Base-by-base conservation (phyloP, 441 rosid species). In the Sinapis alba region DNA sequence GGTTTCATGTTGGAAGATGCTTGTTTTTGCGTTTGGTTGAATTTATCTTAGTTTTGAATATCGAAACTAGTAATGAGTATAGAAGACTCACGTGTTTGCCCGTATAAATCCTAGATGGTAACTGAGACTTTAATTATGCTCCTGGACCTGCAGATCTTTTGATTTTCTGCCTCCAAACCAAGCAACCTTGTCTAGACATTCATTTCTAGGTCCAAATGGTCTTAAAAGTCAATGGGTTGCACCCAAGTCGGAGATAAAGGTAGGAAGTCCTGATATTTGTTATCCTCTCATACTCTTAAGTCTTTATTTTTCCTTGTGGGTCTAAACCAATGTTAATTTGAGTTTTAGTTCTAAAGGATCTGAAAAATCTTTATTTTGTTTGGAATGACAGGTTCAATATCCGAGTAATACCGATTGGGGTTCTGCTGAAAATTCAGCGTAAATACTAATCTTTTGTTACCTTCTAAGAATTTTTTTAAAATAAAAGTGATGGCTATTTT, bases 141-240 rank as follows among this genome's bases (percentile, higher is more conserved):
- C 66, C 12, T 28, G 69, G 71, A 67, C 76, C 30, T 83, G 84
- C 92, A 93, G 99, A 72, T 88, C 96, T 76, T 60, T 92, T 76
- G 84, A 84, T 79, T 71, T 86, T 45, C 92, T 92, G 38, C 84
- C 77, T 78, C 96, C 98, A 32, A 93, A 90, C 78, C 79, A 90
- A 83, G 99, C 93, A 78, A 96, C 99, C 57, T 83, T 96, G 74
- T 92, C 98, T 57, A 89, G 97, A 79, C 99, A 96, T 87, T 92
- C 98, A 66, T 79, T 96, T 77, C 81, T 96, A 34, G 99, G 99
- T 51, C 98, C 98, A 71, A 86, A 84, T 71, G 99, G 99, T 85
- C 92, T 96, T 80, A 81, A 50, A 54, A 91, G 94, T 23, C 96
- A 92, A 71, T 92, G 97, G 99, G 85, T 45, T 78, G 97, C 88